These are phyloP conservation scores for Aleurites moluccanus DNA, from an alignment of 441 rosid genomes.

Conservation along the genomic window DNA sequence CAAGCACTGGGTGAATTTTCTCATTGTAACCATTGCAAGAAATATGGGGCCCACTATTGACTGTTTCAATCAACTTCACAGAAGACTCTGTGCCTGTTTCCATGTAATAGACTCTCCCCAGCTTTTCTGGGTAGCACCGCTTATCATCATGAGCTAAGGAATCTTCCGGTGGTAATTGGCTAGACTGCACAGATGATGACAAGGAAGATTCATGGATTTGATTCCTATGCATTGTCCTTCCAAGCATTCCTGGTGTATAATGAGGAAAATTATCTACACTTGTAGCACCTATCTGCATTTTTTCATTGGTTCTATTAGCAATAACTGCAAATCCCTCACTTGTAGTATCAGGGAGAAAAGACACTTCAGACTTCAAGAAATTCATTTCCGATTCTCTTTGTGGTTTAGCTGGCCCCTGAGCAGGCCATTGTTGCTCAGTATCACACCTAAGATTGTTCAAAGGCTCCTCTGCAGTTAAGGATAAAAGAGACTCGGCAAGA, in stretches of 20 bases:
- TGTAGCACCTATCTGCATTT: conserved; percentile 23
- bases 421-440: conserved; percentile 35
- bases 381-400: conserved; percentile 43
- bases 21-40: conserved; percentile 47
- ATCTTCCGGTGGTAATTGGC: conserved; percentile 40
- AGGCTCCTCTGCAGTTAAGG: conserved; percentile 26
- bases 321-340: conserved; percentile 33
- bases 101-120: conserved; percentile 22
- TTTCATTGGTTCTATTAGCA: conserved; percentile 33
- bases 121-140: conserved; percentile 13
- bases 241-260: conserved; percentile 24
- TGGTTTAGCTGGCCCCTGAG: conserved; percentile 34
- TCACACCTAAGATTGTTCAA: conserved; percentile 23
- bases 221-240: conserved; percentile 25
- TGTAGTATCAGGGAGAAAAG: conserved; percentile 36
- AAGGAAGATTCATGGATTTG: conserved; percentile 30
- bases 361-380: conserved; percentile 30
- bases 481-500: conserved; percentile 26
- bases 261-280: conserved; percentile 25
- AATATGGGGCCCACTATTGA: conserved; percentile 32
- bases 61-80: conserved; percentile 33
- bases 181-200: conserved; percentile 38
- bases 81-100: conserved; percentile 43
- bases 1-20: conserved; percentile 62
- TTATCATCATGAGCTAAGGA: conserved; percentile 27